Evolutionary conservation across 495 filamentous ascomycete species (phyloP), one percentile per base, ranked within the genome.

Genomic region (Penicillium pulvis): DNA sequence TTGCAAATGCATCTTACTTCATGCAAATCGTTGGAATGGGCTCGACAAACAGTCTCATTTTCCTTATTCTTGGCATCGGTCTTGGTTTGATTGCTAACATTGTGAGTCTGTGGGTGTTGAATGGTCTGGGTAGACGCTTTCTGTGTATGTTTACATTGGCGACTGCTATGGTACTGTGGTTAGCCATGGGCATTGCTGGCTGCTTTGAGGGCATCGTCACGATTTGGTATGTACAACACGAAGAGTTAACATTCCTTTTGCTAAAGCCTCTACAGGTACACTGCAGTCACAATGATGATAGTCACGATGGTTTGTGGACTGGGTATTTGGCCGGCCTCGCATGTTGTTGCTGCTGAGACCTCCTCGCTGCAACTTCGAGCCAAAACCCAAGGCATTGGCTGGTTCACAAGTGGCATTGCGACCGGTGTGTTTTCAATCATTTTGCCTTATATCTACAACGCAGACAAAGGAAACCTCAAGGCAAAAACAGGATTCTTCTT

Each of bases 401-500:
- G 71, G 67, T 66, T 76, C 10, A 55, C 61, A 0, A 68, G 62
- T 12, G 63, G 70, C 2, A 39, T 72, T 11, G 55, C 67, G 0
- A 71, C 61, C 6, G 69, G 62, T 0, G 58, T 70, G 0, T 69
- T 73, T 12, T 64, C 68, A 0, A 54, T 74, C 5, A 63, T 72
- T 8, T 39, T 76, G 36, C 71, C 71, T 0, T 76, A 76, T 48
- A 69, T 73, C 0, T 76, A 74, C 28, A 76, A 76, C 20, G 23
- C 62, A 1, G 73, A 75, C 20, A 24, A 65, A 39, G 70, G 70
- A 0, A 60, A 69, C 4, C 59, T 75, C 6, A 47, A 61, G 0
- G 70, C 65, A 1, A 72, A 71, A 43, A 76, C 67, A 0, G 74
- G 70, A 9, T 76, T 76, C 24, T 56, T 75, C 1, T 71, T 70